Percentiles rank a stretch among this genome's conserved stretches.
phyloP scores from a whole-genome alignment of 2,329 filamentous ascomycete genomes.

The Phymatotrichopsis omnivora region DNA sequence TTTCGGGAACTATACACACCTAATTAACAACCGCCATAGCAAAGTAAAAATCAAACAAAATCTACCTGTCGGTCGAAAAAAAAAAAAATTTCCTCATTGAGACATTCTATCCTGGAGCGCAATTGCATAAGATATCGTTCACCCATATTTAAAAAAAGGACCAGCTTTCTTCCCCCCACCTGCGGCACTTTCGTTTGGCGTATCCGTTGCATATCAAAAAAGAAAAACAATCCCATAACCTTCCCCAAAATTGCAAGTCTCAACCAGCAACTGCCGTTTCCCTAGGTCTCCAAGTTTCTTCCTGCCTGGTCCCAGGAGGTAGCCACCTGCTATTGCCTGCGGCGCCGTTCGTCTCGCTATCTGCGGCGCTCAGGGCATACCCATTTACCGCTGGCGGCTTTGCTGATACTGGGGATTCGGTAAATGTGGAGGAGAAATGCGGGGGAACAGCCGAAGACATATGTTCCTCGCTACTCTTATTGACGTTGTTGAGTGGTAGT shows the following conservation, averaged over 20 bases:
- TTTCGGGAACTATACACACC: too few relatives aligned
- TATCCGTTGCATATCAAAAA: background rate
- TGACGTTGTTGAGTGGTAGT: slow-evolving; percentile 48
- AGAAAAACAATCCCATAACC: background rate
- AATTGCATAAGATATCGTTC: too few relatives aligned
- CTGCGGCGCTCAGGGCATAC: slow-evolving; percentile 32
- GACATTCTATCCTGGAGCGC: too few relatives aligned
- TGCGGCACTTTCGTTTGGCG: too few relatives aligned
- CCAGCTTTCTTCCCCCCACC: background rate
- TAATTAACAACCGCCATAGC: too few relatives aligned
- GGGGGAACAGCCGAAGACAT: slow-evolving; percentile 6
- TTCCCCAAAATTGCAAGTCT: background rate
- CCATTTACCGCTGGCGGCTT: slow-evolving; percentile 25
- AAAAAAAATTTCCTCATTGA: too few relatives aligned
- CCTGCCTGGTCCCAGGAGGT: slow-evolving; percentile 69
- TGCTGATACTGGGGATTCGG: slow-evolving; percentile 16
- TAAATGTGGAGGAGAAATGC: slow-evolving; percentile 2
- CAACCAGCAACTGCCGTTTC: slow-evolving; percentile 10
- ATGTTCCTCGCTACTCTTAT: slow-evolving; percentile 14
- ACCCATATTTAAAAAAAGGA: too few relatives aligned
- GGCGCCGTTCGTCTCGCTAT: slow-evolving; percentile 38
- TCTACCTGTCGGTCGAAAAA: background rate
- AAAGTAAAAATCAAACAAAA: background rate
- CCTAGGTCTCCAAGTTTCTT: slow-evolving; percentile 62
- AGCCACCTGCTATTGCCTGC: slow-evolving; percentile 48